These are phyloP conservation scores for Aspergillus baeticus DNA, from an alignment of 495 filamentous ascomycete genomes.

Conservation along the genomic window DNA sequence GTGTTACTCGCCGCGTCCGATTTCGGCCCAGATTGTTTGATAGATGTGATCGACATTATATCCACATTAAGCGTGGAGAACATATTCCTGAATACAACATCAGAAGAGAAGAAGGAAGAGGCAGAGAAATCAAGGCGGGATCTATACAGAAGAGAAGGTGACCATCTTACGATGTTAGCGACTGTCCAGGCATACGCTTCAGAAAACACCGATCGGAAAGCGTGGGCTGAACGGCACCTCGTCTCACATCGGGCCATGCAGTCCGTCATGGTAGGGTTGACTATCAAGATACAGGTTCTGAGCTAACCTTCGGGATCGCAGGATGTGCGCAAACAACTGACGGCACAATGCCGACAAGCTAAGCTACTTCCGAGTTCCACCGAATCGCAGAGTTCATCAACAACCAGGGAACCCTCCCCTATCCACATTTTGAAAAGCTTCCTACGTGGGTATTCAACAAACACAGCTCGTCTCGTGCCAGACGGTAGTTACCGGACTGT, in stretches of 20 bases:
- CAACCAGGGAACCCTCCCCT: constrained; percentile 31
- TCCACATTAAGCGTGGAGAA: constrained; percentile 85
- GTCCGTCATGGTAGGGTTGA: constrained; percentile 62
- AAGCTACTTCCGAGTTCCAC: constrained; percentile 35
- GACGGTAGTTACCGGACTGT: constrained; percentile 86
- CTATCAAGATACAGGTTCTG: neutral
- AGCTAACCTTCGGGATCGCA: constrained; percentile 20
- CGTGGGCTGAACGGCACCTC: constrained; percentile 76
- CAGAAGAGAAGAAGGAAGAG: constrained; percentile 78
- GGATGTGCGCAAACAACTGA: constrained; percentile 88
- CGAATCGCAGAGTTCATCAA: constrained; percentile 9
- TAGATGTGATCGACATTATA: constrained; percentile 89
- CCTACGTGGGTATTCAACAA: constrained; percentile 73
- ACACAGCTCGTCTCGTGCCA: constrained; percentile 77
- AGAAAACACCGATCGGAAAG: constrained; percentile 69
- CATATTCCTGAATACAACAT: constrained; percentile 76
- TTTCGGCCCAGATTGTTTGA: constrained; percentile 64
- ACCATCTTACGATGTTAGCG: constrained; percentile 81
- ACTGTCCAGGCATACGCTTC: constrained; percentile 79
- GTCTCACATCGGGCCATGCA: constrained; percentile 84
- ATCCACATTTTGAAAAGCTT: constrained; percentile 73
- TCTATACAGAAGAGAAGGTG: constrained; percentile 78
- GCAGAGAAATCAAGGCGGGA: constrained; percentile 70
- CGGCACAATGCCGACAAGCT: constrained; percentile 54
- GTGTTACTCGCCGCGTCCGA: constrained; percentile 79